phyloP scores from a whole-genome alignment of 306 rosid genomes.

The Myrica gale region DNA sequence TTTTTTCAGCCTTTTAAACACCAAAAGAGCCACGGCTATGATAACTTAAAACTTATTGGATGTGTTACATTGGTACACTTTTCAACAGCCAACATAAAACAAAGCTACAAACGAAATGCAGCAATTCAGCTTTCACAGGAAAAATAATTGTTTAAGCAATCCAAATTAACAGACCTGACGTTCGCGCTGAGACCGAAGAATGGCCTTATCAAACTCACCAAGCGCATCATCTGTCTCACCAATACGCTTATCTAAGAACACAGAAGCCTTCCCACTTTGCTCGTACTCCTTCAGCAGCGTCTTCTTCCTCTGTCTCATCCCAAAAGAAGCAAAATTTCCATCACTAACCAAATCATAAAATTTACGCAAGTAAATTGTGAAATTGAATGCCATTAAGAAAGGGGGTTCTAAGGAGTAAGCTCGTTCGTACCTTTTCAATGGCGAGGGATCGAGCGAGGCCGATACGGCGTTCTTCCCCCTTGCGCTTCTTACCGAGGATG shows the following conservation, averaged over 20 bases:
- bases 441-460: constrained; percentile 77
- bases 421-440: constrained; percentile 49
- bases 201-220: constrained; percentile 78
- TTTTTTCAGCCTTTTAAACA: no score
- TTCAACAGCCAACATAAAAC: neutral
- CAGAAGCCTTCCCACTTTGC: constrained; percentile 58
- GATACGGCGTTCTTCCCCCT: constrained; percentile 72
- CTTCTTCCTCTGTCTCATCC: constrained; percentile 59
- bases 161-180: constrained; percentile 45
- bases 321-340: constrained; percentile 5
- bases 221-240: constrained; percentile 68
- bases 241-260: constrained; percentile 72
- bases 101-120: neutral
- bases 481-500: constrained; percentile 74
- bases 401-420: neutral
- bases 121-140: neutral
- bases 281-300: constrained; percentile 78
- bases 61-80: neutral
- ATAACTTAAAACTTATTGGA: neutral
- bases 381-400: neutral
- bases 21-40: no score
- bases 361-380: neutral
- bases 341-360: neutral
- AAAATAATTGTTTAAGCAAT: neutral
- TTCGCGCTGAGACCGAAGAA: constrained; percentile 80